These are phyloP conservation scores for Trichocladium antarcticum DNA, from an alignment of 495 filamentous ascomycete genomes.

Conservation along the genomic window DNA sequence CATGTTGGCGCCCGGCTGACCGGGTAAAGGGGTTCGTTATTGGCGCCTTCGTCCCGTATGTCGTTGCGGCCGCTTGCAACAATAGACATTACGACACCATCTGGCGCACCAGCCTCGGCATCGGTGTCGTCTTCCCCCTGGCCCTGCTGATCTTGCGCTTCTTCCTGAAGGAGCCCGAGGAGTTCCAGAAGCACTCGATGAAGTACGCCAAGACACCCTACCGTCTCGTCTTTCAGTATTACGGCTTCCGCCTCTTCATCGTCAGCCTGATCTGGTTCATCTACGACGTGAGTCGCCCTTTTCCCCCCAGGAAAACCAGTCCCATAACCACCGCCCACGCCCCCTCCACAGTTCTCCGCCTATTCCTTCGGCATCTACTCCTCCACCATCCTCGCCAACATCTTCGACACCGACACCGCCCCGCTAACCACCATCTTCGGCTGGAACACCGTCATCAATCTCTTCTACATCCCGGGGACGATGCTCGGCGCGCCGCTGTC, in stretches of 20 bases:
- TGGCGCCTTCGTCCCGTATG: slow-evolving; percentile 58
- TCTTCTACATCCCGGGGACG: slow-evolving; percentile 79
- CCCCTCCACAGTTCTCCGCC: slow-evolving; percentile 50
- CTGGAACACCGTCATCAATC: slow-evolving; percentile 74
- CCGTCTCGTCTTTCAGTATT: slow-evolving; percentile 42
- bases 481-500: slow-evolving; percentile 60
- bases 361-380: slow-evolving; percentile 78
- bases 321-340: slow-evolving; percentile 5
- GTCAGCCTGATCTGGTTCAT: slow-evolving; percentile 85
- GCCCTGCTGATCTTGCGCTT: slow-evolving; percentile 63
- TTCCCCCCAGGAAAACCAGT: background rate
- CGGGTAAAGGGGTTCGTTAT: slow-evolving; percentile 51
- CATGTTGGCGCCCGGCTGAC: slow-evolving; percentile 8
- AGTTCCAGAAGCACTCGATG: slow-evolving; percentile 54
- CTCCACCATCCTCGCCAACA: slow-evolving; percentile 54
- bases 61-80: slow-evolving; percentile 57
- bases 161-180: slow-evolving; percentile 71
- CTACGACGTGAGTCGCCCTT: slow-evolving; percentile 51
- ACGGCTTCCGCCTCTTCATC: slow-evolving; percentile 50
- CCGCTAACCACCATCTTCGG: slow-evolving; percentile 67
- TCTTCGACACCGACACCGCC: slow-evolving; percentile 40
- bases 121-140: slow-evolving; percentile 70
- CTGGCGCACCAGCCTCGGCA: slow-evolving; percentile 65
- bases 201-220: slow-evolving; percentile 47
- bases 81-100: slow-evolving; percentile 59